These are phyloP conservation scores for Lichtheimia corymbifera DNA, from an alignment of 371 early-diverging fungal genomes.

Conservation along the genomic window DNA sequence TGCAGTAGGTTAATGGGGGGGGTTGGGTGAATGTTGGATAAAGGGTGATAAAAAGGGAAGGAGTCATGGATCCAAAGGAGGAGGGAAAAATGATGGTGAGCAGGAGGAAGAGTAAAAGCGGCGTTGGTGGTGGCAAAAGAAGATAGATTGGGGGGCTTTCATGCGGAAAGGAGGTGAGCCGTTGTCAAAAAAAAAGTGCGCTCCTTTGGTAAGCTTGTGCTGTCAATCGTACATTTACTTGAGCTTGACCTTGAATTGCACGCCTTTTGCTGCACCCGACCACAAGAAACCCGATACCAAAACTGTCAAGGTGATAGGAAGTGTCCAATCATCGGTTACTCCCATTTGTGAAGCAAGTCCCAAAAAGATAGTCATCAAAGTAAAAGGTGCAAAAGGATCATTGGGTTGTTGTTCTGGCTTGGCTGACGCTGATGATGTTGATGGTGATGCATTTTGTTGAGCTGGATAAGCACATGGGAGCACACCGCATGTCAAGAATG, in stretches of 20 bases:
- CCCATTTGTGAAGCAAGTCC: constrained; percentile 39
- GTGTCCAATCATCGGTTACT: constrained; percentile 54
- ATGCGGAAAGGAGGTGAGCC: too few species aligned
- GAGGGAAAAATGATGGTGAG: too few species aligned
- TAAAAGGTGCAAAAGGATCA: constrained; percentile 41
- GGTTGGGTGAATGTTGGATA: too few species aligned
- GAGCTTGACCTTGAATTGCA: constrained; percentile 33
- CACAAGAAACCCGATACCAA: constrained; percentile 45
- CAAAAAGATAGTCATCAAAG: constrained; percentile 34
- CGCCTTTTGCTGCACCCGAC: constrained; percentile 35
- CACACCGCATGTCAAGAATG: constrained; percentile 17
- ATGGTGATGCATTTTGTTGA: not conserved
- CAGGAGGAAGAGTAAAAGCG: too few species aligned
- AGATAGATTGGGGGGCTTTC: too few species aligned
- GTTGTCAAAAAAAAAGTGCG: too few species aligned
- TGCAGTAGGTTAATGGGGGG: too few species aligned
- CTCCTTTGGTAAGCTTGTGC: too few species aligned
- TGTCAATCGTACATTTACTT: constrained; percentile 9
- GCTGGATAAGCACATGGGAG: constrained; percentile 22
- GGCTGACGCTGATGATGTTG: not conserved
- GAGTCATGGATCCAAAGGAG: too few species aligned
- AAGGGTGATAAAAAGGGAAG: too few species aligned
- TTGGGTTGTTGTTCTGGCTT: constrained; percentile 11
- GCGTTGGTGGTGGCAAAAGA: too few species aligned
- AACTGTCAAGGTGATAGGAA: constrained; percentile 46